These are phyloP conservation scores for Parsonsia alboflavescens DNA, from an alignment of 257 asterid genomes.

Conservation along the genomic window DNA sequence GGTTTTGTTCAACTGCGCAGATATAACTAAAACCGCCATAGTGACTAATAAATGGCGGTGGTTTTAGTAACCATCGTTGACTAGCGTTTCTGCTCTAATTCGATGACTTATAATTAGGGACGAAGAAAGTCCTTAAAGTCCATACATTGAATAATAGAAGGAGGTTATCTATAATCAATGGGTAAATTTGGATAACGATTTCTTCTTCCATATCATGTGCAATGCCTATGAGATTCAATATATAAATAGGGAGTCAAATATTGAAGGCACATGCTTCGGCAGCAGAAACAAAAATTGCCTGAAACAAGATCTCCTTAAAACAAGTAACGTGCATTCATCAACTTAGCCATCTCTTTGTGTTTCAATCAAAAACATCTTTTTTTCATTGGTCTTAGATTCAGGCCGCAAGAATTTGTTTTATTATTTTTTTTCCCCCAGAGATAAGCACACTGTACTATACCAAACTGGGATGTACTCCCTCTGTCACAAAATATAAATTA, in stretches of 20 bases:
- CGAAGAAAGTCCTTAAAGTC: no score
- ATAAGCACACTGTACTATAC: no score
- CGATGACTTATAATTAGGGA: no score
- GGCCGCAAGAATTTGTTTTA: neutral
- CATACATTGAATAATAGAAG: neutral
- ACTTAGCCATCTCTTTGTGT: neutral
- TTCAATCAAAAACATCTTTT: neutral
- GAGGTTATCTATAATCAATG: neutral
- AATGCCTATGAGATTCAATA: neutral
- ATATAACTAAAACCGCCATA: no score
- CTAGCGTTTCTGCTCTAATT: no score
- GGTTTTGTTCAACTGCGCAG: no score
- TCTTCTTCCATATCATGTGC: neutral
- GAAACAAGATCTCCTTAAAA: slow-evolving; percentile 7
- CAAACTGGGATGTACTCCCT: no score
- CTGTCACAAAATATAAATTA: no score
- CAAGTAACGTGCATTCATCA: slow-evolving; percentile 9
- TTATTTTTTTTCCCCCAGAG: no score
- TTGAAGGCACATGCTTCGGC: neutral
- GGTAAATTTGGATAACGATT: neutral
- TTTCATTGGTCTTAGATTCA: neutral
- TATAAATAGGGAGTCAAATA: neutral
- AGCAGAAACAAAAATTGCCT: slow-evolving; percentile 1
- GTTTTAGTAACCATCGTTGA: no score
- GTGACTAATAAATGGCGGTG: no score